Base-by-base conservation (phyloP, 352 stramenopile species). In the Nothophytophthora sp. region DNA sequence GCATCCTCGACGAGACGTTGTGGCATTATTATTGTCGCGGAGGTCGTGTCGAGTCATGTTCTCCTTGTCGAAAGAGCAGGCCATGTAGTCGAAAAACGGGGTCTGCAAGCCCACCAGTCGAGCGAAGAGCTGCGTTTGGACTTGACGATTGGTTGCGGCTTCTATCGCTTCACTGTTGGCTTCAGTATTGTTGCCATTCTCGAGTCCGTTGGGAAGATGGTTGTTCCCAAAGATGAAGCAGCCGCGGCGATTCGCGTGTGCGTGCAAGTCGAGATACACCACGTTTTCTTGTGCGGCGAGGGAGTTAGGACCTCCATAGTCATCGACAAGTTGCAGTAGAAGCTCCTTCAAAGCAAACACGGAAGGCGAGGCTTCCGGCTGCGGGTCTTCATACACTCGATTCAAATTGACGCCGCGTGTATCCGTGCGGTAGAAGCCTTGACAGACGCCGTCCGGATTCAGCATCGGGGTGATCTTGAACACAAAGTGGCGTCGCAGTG, bases 401-500 rank as follows among this genome's bases (percentile, higher is more conserved):
- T 98, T 97, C 34, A 98, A 59, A 62, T 97, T 98, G 22, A 91
- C 72, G 4, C 90, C 90, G 3, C 81, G 72, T 5, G 73, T 76
- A 42, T 98, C 90, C 10, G 82, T 89, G 11, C 91, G 77, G 55
- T 96, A 97, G 58, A 92, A 90, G 5, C 91, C 91, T 32, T 85
- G 71, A 25, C 67, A 89, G 0, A 97, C 90, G 28, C 90, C 91
- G 58, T 98, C 91, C 0, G 85, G 84, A 42, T 98, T 98, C 32
- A 98, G 70, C 91, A 97, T 97, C 2, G 90, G 90, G 5, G 96
- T 81, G 30, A 97, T 64, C 54, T 96, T 95, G 54, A 97, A 95
- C 16, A 96, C 54, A 40, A 96, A 96, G 39, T 88, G 45, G n/a
- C 72, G 63, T 2, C 86, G 80, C 7, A 97, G 40, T 20, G 88